Evolutionary conservation across 352 stramenopile species (phyloP).

Genomic region (Phytophthora pinifolia): DNA sequence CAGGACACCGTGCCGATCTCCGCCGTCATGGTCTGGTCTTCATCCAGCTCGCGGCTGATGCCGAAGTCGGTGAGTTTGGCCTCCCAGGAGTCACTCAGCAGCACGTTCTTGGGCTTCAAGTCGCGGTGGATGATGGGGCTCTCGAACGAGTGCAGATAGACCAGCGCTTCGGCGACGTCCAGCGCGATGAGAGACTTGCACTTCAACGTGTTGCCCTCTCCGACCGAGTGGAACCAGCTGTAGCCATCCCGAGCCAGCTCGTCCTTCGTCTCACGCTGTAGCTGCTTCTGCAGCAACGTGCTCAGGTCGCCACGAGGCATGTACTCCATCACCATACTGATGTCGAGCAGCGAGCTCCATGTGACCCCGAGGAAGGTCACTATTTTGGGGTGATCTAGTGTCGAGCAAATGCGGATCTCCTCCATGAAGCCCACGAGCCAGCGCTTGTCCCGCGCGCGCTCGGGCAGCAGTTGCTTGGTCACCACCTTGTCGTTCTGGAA

Average conservation of each 20-base stretch:
- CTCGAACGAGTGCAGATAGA: constrained; percentile 50
- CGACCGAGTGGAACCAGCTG: constrained; percentile 39
- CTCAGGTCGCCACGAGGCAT: constrained; percentile 48
- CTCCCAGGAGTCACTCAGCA: constrained; percentile 43
- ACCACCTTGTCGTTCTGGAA: constrained; percentile 46
- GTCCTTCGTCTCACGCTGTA: constrained; percentile 27
- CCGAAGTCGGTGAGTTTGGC: constrained; percentile 65
- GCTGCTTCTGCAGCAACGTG: constrained; percentile 33
- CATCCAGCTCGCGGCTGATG: constrained; percentile 37
- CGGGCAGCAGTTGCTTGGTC: constrained; percentile 47
- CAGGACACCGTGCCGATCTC: constrained; percentile 60
- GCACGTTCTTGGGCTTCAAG: constrained; percentile 55
- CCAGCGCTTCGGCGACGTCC: constrained; percentile 42
- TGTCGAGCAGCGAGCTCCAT: constrained; percentile 54
- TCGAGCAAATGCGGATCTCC: constrained; percentile 45
- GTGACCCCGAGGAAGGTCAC: constrained; percentile 52
- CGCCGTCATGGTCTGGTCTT: constrained; percentile 46
- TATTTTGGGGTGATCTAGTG: constrained; percentile 48
- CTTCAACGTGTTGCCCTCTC: constrained; percentile 17
- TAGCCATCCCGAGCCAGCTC: constrained; percentile 30
- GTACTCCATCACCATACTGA: constrained; percentile 56
- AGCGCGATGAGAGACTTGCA: constrained; percentile 47
- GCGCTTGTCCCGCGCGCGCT: constrained; percentile 34
- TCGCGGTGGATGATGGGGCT: constrained; percentile 59
- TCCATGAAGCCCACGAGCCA: constrained; percentile 39